A percentile compares a stretch with the other conserved stretches of the same genome.
Evolutionary conservation across 2,329 filamentous ascomycete species (phyloP).

Genomic region (Xylaria sp.): DNA sequence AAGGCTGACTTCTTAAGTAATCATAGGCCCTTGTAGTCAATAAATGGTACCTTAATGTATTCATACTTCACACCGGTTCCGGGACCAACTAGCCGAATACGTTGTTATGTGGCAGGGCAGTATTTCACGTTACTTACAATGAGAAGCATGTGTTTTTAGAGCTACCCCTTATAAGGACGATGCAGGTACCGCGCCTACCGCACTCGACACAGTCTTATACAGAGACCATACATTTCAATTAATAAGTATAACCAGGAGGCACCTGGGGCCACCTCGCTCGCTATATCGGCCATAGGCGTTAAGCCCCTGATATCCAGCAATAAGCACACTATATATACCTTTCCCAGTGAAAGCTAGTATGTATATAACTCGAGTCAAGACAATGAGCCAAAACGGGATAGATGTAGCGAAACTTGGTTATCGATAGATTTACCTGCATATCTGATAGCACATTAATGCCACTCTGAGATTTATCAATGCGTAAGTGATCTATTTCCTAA

Average conservation of each 20-base stretch:
- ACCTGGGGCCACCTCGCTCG: not conserved
- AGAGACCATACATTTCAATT: not conserved
- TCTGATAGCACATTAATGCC: slow-evolving; percentile 18
- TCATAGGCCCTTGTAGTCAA: not conserved
- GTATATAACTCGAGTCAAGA: not conserved
- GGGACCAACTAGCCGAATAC: not conserved
- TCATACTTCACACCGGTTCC: not conserved
- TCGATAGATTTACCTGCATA: slow-evolving; percentile 18
- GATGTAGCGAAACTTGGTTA: slow-evolving; percentile 15
- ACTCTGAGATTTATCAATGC: not conserved
- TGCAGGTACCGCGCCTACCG: too few species aligned
- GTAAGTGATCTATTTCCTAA: not conserved
- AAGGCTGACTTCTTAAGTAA: slow-evolving; percentile 6
- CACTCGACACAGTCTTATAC: not conserved
- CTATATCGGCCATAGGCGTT: too few species aligned
- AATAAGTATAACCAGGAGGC: not conserved
- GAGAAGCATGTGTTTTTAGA: not conserved
- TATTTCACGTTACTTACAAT: not conserved
- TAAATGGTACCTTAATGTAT: not conserved
- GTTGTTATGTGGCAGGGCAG: not conserved
- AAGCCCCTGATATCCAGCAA: too few species aligned
- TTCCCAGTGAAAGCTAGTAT: too few species aligned
- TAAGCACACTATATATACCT: too few species aligned
- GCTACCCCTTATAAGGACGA: too few species aligned
- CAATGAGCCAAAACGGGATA: slow-evolving; percentile 7